Conservation (phyloP, 1,284 basidiomycete species). For the Coriolopsis trogii region DNA sequence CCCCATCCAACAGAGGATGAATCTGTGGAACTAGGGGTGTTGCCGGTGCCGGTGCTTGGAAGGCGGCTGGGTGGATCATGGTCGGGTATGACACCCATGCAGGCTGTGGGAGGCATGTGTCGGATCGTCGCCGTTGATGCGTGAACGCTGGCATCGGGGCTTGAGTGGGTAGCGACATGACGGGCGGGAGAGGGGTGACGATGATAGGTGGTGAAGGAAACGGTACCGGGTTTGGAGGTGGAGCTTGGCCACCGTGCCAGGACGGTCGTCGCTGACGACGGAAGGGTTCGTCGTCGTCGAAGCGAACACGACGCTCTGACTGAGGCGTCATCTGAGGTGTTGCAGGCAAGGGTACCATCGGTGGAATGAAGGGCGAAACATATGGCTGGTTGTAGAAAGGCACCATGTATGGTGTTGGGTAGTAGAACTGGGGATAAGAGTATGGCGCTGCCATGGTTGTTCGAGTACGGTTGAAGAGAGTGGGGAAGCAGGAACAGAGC, state of each 20-base stretch:
- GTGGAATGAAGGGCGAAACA: conserved; percentile 35
- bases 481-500: background rate
- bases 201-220: conserved; percentile 34
- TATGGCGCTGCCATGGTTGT: conserved; percentile 26
- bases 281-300: conserved; percentile 28
- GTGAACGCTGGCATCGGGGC: conserved; percentile 15
- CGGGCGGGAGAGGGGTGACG: conserved; percentile 28
- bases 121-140: conserved; percentile 34
- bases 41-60: conserved; percentile 20
- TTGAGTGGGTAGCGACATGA: conserved; percentile 22
- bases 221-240: conserved; percentile 29
- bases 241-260: conserved; percentile 31
- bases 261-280: conserved; percentile 32
- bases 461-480: background rate
- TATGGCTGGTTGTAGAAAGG: conserved; percentile 32
- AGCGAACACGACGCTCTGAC: conserved; percentile 29
- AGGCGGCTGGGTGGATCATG: conserved; percentile 27
- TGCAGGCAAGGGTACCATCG: conserved; percentile 21
- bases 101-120: conserved; percentile 29
- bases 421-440: conserved; percentile 28
- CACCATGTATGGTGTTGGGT: conserved; percentile 32
- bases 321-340: conserved; percentile 24
- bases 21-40: conserved; percentile 33
- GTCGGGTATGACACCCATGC: conserved; percentile 30
- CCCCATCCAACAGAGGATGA: conserved; percentile 62